Evolutionary conservation across 257 asterid genomes (phyloP).

Genomic region (Pogostemon cablin): DNA sequence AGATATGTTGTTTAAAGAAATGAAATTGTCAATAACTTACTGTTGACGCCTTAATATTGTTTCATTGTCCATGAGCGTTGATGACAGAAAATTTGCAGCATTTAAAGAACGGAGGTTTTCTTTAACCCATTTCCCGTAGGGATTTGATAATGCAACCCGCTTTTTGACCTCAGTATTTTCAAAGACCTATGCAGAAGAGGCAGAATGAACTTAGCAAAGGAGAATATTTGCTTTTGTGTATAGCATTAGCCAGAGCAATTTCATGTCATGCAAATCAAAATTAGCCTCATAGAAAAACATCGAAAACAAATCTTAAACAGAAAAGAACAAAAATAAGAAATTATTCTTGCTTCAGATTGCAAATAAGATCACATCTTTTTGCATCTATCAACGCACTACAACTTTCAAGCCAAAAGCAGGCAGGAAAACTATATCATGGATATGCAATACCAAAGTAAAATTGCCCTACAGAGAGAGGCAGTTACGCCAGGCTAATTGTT

Average conservation of each 20-base stretch:
- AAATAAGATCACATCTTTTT: neutral
- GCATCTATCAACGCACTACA: neutral
- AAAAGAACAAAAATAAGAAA: neutral
- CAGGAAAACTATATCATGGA: neutral
- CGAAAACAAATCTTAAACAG: neutral
- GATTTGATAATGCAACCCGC: conserved; percentile 76
- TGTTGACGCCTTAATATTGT: conserved; percentile 85
- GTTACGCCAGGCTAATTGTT: neutral
- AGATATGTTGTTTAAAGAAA: conserved; percentile 21
- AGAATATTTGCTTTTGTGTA: neutral
- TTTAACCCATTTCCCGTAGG: conserved; percentile 91
- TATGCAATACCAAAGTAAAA: neutral
- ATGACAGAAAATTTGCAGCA: conserved; percentile 63
- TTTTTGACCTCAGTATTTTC: conserved; percentile 96
- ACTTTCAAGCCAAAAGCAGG: neutral
- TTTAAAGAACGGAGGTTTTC: conserved; percentile 83
- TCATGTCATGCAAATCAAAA: conserved; percentile 21
- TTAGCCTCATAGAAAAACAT: conserved; percentile 10
- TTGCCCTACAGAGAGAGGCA: neutral
- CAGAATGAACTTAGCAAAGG: conserved; percentile 20
- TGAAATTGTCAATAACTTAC: conserved; percentile 55
- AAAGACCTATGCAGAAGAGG: conserved; percentile 57
- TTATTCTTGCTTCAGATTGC: conserved; percentile 1
- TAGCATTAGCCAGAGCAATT: conserved; percentile 9
- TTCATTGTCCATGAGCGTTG: conserved; percentile 80